These are phyloP conservation scores for Beauveria pseudobassiana DNA, from an alignment of 2,329 filamentous ascomycete genomes.

Conservation along the genomic window DNA sequence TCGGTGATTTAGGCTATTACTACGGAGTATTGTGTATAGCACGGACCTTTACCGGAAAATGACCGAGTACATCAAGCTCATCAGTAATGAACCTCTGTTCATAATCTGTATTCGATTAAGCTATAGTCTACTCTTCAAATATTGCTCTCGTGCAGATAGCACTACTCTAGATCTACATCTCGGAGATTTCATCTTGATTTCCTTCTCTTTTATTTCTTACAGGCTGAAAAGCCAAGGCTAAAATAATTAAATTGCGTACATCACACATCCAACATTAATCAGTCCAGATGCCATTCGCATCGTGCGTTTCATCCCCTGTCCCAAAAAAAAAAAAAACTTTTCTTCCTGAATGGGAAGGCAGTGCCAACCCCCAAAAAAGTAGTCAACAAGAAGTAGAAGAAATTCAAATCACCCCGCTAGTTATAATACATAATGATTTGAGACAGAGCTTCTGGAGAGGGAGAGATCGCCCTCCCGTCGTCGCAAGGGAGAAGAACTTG, in stretches of 20 bases:
- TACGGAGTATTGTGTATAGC: too few species aligned
- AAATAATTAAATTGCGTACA: conserved; percentile 5
- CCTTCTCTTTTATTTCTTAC: neutral
- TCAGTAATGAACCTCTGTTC: too few species aligned
- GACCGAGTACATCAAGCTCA: too few species aligned
- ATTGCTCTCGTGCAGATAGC: too few species aligned
- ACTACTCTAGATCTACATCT: neutral
- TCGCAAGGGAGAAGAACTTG: neutral
- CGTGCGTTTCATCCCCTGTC: neutral
- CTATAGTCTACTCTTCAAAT: neutral
- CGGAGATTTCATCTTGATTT: neutral
- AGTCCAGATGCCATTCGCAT: conserved; percentile 6
- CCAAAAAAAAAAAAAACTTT: neutral
- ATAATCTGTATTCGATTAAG: neutral
- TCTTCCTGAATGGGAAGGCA: neutral
- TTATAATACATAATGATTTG: neutral
- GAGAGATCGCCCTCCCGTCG: neutral
- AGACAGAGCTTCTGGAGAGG: neutral
- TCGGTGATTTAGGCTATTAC: neutral
- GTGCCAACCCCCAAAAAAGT: neutral
- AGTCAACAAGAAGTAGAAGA: conserved; percentile 4
- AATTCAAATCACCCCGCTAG: neutral
- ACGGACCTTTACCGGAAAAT: too few species aligned
- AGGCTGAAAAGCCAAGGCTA: neutral
- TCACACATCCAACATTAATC: conserved; percentile 10